These are phyloP conservation scores for Dioscorea cayenensis DNA, from an alignment of 116 monocot genomes.

Conservation along the genomic window DNA sequence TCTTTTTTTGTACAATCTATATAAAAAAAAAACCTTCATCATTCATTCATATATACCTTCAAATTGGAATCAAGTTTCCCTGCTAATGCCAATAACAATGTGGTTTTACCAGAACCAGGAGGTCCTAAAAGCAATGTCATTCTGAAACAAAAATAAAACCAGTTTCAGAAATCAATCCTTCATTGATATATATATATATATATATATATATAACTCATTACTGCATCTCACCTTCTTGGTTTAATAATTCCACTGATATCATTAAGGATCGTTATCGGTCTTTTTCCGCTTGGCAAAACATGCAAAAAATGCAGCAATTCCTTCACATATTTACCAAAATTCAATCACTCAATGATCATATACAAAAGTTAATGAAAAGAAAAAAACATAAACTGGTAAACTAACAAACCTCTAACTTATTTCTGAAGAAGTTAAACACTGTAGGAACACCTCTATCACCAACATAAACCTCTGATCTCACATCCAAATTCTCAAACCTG, in stretches of 20 bases:
- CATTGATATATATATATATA: not conserved
- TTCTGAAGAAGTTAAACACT: conserved; percentile 15
- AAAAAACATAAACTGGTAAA: not conserved
- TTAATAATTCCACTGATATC: conserved; percentile 29
- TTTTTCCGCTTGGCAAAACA: conserved; percentile 26
- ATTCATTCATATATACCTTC: not conserved
- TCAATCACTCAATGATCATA: not conserved
- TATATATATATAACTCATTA: not conserved
- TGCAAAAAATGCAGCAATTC: conserved; percentile 7
- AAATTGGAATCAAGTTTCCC: not conserved
- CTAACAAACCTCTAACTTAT: conserved; percentile 15
- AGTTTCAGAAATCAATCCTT: not conserved
- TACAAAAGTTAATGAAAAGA: too few relatives aligned
- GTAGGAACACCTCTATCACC: conserved; percentile 29
- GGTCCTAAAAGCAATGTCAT: conserved; percentile 3
- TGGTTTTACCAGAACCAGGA: conserved; percentile 2
- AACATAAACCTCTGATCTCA: conserved; percentile 21
- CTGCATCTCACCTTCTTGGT: conserved; percentile 20
- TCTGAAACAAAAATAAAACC: not conserved
- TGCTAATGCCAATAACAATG: not conserved
- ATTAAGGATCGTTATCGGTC: conserved; percentile 18
- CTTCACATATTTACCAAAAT: conserved; percentile 5
- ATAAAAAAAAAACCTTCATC: not conserved
- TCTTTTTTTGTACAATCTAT: not conserved
- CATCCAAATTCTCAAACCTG: conserved; percentile 23